A percentile compares a stretch with the other conserved stretches of the same genome.
Conservation (phyloP, 768 basidiomycete genomes). For the Tylopilus vinaceipallidus region DNA sequence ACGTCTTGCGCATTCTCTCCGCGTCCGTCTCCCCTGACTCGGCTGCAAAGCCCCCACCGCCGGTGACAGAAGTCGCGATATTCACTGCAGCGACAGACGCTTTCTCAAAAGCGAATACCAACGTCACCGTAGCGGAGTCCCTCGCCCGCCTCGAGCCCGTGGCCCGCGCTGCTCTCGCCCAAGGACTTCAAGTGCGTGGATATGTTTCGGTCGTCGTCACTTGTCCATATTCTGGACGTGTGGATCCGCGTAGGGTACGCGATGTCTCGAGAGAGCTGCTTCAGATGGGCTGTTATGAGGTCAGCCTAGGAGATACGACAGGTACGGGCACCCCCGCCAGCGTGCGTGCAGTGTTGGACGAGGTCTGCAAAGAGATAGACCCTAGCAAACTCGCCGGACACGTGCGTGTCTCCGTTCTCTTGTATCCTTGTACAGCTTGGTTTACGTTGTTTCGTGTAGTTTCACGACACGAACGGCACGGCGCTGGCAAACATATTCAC, state of each 20-base stretch:
- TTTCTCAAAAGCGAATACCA: slow-evolving; percentile 85
- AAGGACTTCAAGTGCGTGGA: slow-evolving; percentile 71
- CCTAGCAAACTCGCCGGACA: slow-evolving; percentile 68
- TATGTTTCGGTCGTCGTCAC: slow-evolving; percentile 83
- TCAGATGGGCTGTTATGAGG: slow-evolving; percentile 94
- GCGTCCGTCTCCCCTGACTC: slow-evolving; percentile 23
- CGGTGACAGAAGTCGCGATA: slow-evolving; percentile 82
- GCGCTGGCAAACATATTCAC: slow-evolving; percentile 74
- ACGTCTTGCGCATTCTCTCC: slow-evolving; percentile 56
- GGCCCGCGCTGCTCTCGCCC: slow-evolving; percentile 53
- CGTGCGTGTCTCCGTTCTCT: slow-evolving; percentile 38
- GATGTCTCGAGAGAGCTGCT: slow-evolving; percentile 68
- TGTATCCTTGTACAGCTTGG: neutral
- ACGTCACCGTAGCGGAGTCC: slow-evolving; percentile 69
- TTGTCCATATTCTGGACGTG: slow-evolving; percentile 85
- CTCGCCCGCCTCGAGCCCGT: slow-evolving; percentile 63
- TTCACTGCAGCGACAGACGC: slow-evolving; percentile 88
- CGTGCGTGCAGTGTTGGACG: slow-evolving; percentile 66
- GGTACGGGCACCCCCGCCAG: slow-evolving; percentile 78
- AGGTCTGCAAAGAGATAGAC: slow-evolving; percentile 59
- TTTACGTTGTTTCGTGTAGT: slow-evolving; percentile 41
- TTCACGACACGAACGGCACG: slow-evolving; percentile 89
- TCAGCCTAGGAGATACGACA: slow-evolving; percentile 90
- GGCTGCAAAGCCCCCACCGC: slow-evolving; percentile 39
- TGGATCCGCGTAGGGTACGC: slow-evolving; percentile 61